Base-by-base conservation (phyloP, 108 stramenopile species). In the Fragilariopsis cylindrus region DNA sequence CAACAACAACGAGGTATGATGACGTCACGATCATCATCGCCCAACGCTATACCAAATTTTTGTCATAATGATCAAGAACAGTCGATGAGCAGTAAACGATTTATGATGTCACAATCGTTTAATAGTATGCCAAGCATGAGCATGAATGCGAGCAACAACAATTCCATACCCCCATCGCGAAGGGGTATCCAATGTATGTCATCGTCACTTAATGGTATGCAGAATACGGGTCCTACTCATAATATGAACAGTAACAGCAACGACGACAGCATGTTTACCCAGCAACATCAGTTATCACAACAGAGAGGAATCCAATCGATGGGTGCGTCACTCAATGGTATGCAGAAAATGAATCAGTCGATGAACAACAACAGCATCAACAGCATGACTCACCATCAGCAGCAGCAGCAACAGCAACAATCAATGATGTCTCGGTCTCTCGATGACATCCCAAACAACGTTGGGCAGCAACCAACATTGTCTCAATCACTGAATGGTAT, bases 151-250 rank as follows among this genome's bases (percentile, higher is more conserved):
- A 43, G 39, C 5, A 60, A 15, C 39, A 63, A 45, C 15, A 63
- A 63, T n/a, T 42, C 12, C 42, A 7, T n/a, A 8, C 43, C 46
- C 15, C 41, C 7, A 12, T 11, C 58, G 19, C 58, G 18, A 63
- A 63, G 42, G 42, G 62, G 62, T 5, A 63, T 63, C 41, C 62
- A 63, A 63, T 44, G 44, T 43, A 44, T 63, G 42, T 63, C 62
- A 4, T 3, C 39, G 7, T 63, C 62, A 3, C 62, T 44, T 7
- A 63, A 63, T 44, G 62, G 62, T 60, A 7, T n/a, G 16, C 55
- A 56, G 19, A n/a, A 56, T 19, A 19, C 3, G 18, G 41, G 58
- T 30, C 41, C 58, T 60, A 41, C 11, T 41, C 58, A 21, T 30
- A 30, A 30, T 30, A 30, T 30, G 30, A 30, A 30, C 30, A 30